Base-by-base conservation (phyloP, 768 basidiomycete genomes). In the Rhizopogon roseolus region DNA sequence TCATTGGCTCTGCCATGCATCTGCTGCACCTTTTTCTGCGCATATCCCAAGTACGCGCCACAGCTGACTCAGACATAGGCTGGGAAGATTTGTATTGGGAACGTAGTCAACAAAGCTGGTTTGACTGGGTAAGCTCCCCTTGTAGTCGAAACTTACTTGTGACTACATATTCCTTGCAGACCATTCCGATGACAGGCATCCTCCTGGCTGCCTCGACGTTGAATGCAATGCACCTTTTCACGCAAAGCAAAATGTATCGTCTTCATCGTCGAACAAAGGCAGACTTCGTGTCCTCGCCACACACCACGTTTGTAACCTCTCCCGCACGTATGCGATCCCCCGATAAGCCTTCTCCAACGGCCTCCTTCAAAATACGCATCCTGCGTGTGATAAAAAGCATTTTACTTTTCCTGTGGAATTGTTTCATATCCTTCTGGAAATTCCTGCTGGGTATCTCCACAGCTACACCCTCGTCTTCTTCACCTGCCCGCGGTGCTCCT, bases 61-160 rank as follows among this genome's bases (percentile, higher is more conserved):
- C 84, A 2, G 78, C 80, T 6, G 82, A 88, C 55, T 81, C 85
- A 8, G 87, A 91, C 57, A 61, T 85, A 17, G 85, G 83, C 3
- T 91, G 88, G 88, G 88, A 90, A 61, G 84, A 87, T 64, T 81
- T 90, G 72, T 85, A 87, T 55, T 77, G 78, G 53, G 86, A 86
- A 63, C 81, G 77, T 50, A 81, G 77, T 62, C 79, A 79, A 25
- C 72, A 75, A 17, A 74, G 82, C 4, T 89, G 88, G 88, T 85
- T 90, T 55, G 85, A 89, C 69, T 93, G 90, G 90, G 90, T 90
- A 51, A 58, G 77, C 66, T 22, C 11, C 11, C 38, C 8, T 40
- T 14, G 36, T 34, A n/a, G 25, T 14, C n/a, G 22, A 11, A 41
- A 42, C 25, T 46, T 17, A 2, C 32, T 27, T 25, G 42, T 9